Conservation (phyloP, 1,139 yeast genomes). For the Pichia sp. region DNA sequence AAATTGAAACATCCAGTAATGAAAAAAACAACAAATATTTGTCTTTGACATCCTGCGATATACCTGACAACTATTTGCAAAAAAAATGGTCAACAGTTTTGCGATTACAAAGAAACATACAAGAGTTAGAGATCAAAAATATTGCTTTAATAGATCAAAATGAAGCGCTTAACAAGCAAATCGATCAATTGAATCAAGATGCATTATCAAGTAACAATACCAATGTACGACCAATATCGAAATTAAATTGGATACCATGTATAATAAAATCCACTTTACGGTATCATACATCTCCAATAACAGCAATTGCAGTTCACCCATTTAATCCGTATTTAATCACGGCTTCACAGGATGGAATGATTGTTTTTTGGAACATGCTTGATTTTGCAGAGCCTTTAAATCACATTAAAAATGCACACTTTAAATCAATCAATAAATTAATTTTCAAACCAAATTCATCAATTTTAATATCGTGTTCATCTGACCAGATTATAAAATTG, state of each 20-base stretch:
- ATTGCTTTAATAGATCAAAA: constrained; percentile 20
- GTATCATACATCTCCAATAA: constrained; percentile 57
- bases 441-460: constrained; percentile 37
- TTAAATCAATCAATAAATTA: constrained; percentile 61
- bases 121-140: constrained; percentile 42
- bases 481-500: constrained; percentile 47
- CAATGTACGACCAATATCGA: constrained; percentile 15
- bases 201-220: background rate
- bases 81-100: constrained; percentile 88
- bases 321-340: constrained; percentile 56
- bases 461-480: constrained; percentile 43
- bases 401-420: constrained; percentile 63
- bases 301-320: constrained; percentile 69
- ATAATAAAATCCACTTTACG: constrained; percentile 43
- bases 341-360: constrained; percentile 69
- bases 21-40: background rate
- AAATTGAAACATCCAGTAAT: background rate
- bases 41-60: constrained; percentile 13
- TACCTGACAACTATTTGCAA: constrained; percentile 48
- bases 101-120: constrained; percentile 66
- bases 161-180: constrained; percentile 12
- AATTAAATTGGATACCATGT: constrained; percentile 66
- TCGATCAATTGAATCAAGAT: background rate
- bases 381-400: constrained; percentile 64
- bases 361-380: constrained; percentile 66